Evolutionary conservation across 2,329 filamentous ascomycete species (phyloP), one percentile per base, ranked within the genome.

Genomic region (Aspergillus sp.): DNA sequence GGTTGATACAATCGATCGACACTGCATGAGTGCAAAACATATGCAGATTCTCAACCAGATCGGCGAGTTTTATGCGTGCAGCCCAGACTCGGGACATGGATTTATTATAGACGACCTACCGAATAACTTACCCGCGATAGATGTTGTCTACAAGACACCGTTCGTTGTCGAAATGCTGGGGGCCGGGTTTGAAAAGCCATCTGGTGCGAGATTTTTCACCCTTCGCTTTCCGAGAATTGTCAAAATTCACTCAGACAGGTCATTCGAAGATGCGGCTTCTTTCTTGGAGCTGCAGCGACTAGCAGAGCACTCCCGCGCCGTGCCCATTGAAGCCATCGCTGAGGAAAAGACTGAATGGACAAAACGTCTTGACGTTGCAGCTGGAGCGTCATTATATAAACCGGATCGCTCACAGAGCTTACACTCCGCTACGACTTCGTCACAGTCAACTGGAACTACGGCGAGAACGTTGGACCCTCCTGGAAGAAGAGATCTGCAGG

Each of bases 141-240:
- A 71, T 23, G 63, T 69, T 3, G 70, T 86, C 1, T 96, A 96
- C 67, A 81, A 78, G 5, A 76, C 78, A 0, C 91, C 91, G 0
- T 81, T 90, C 17, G 84, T 96, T 0, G 88, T 91, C 51, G 92
- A 96, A 60, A 76, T 96, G 54, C 79, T 88, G 20, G 92, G 90
- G 49, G 89, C 89, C 56, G 86, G 87, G 0, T 96, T 91, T 60
- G 88, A 91, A 54, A 89, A 87, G 63, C 79, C 82, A 2, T 81
- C 83, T 3, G 86, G 88, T 62, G 85, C 83, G 13, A 78, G 79
- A 1, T 91, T 88, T 63, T 91, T 84, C 76, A 86, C 86, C 54
- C 81, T 91, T 48, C 81, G 91, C 1, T 95, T 96, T 63, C 88
- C 91, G 1, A 78, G 82, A 2, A 83, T 93, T 3, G 79, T 83